Conservation (phyloP, 2,329 filamentous ascomycete genomes). For the Xylariaceae sp. region DNA sequence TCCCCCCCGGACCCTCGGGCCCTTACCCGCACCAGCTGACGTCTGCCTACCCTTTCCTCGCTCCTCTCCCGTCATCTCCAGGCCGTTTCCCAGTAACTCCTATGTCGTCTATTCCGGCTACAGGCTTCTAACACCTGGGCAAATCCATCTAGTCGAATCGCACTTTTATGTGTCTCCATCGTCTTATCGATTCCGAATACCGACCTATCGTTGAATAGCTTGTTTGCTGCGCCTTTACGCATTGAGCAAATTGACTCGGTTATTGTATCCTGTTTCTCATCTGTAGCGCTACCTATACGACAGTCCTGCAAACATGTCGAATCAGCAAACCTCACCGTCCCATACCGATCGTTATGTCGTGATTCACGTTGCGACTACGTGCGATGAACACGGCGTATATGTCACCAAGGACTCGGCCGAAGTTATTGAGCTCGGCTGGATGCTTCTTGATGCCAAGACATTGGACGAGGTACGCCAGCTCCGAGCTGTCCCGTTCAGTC, state of each 20-base stretch:
- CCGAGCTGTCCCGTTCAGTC: neutral
- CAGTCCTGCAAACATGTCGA: slow-evolving; percentile 36
- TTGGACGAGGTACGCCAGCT: slow-evolving; percentile 79
- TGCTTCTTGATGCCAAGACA: slow-evolving; percentile 83
- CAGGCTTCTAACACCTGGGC: neutral
- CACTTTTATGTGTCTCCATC: neutral
- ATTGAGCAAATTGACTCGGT: no score
- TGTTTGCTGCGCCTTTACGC: neutral
- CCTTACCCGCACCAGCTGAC: no score
- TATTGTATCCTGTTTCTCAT: slow-evolving; percentile 22
- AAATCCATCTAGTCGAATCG: neutral
- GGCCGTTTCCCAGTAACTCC: no score
- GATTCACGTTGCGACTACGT: slow-evolving; percentile 97
- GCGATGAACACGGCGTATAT: slow-evolving; percentile 98
- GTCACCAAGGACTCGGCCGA: slow-evolving; percentile 99
- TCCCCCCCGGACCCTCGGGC: no score
- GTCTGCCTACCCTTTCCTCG: no score
- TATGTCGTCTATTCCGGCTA: neutral
- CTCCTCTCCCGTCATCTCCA: no score
- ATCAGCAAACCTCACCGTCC: slow-evolving; percentile 50
- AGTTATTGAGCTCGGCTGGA: slow-evolving; percentile 99
- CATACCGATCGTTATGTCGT: slow-evolving; percentile 95
- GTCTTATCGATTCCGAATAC: slow-evolving; percentile 6
- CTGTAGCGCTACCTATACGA: slow-evolving; percentile 11
- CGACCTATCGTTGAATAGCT: neutral